These are phyloP conservation scores for Pleurotus djamor DNA, from an alignment of 768 basidiomycete species.

Conservation along the genomic window DNA sequence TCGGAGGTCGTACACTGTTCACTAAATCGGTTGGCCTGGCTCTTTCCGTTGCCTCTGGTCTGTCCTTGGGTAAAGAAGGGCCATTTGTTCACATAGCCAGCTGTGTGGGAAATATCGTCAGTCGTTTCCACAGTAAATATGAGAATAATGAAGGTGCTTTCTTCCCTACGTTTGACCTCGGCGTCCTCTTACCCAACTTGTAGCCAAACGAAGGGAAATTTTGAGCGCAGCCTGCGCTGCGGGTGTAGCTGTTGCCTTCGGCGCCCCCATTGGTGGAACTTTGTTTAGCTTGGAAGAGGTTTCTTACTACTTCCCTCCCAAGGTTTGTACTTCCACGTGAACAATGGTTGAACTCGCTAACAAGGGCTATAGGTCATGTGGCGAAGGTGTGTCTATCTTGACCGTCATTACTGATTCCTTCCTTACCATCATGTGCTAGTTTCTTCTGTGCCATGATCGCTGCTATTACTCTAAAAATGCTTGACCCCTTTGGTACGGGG, in stretches of 20 bases:
- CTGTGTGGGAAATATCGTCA: slow-evolving; percentile 92
- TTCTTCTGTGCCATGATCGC: slow-evolving; percentile 99
- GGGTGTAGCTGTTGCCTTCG: slow-evolving; percentile 96
- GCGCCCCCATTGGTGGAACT: slow-evolving; percentile 93
- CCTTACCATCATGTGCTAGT: slow-evolving; percentile 39
- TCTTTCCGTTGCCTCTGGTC: slow-evolving; percentile 88
- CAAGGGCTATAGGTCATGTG: slow-evolving; percentile 72
- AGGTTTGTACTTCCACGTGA: slow-evolving; percentile 38
- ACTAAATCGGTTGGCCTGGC: slow-evolving; percentile 90
- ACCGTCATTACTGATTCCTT: slow-evolving; percentile 19
- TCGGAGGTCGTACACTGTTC: slow-evolving; percentile 86
- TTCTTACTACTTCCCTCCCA: slow-evolving; percentile 95
- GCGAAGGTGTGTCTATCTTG: slow-evolving; percentile 60
- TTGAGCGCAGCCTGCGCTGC: slow-evolving; percentile 96
- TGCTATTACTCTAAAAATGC: slow-evolving; percentile 87
- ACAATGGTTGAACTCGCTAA: not conserved
- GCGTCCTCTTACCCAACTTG: not conserved
- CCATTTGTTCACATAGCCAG: slow-evolving; percentile 90
- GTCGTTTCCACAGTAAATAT: slow-evolving; percentile 83
- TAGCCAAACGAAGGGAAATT: slow-evolving; percentile 92
- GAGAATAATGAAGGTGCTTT: slow-evolving; percentile 88
- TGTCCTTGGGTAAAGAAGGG: slow-evolving; percentile 75
- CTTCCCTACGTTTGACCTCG: not conserved
- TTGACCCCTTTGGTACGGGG: slow-evolving; percentile 95
- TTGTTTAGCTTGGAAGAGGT: slow-evolving; percentile 95